Evolutionary conservation across 345 rosid species (phyloP), one percentile per base, ranked within the genome.

Genomic region (Mallotus nudiflorus): DNA sequence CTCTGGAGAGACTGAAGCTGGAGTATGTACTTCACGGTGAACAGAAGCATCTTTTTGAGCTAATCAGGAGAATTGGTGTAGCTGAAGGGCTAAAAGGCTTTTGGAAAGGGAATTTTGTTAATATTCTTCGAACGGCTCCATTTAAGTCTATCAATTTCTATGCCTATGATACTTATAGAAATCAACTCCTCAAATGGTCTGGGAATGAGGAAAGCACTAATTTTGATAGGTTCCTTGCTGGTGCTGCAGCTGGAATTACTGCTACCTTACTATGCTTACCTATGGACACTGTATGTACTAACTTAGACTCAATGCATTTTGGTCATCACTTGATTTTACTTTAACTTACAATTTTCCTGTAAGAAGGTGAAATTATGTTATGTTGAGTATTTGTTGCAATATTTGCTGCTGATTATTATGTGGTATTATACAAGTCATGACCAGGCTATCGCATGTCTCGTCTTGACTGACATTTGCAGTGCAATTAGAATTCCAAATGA

Each of bases 211-310:
- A 91, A 80, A 73, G 87, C 6, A 86, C 97, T 1, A 91, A 94
- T 70, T 86, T 89, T 57, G 93, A 94, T 85, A 83, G 98, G 83
- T 89, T 94, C 20, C 65, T 91, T 73, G 94, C 98, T 40, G 97
- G 98, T 62, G 98, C 97, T 68, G 87, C 94, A 0, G 96, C 98
- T 74, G 98, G 97, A 80, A 82, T 94, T 60, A 94, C 98, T 64
- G 98, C 98, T 44, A 82, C 87, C 72, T 78, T 88, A 58, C 87
- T 94, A 67, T 91, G 98, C 87, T 84, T 91, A 77, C 98, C 98
- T 1, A 82, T 94, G 81, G 98, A 94, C 75, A 94, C 97, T 14
- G 98, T 94, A 91, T 2, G 91, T 82, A n/a, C 42, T 45, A 65
- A 56, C 59, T 73, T 20, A 28, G 18, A 56, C 13, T 55, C 31